These are phyloP conservation scores for Talaromyces sp. DNA, from an alignment of 2,329 filamentous ascomycete genomes.

Conservation along the genomic window DNA sequence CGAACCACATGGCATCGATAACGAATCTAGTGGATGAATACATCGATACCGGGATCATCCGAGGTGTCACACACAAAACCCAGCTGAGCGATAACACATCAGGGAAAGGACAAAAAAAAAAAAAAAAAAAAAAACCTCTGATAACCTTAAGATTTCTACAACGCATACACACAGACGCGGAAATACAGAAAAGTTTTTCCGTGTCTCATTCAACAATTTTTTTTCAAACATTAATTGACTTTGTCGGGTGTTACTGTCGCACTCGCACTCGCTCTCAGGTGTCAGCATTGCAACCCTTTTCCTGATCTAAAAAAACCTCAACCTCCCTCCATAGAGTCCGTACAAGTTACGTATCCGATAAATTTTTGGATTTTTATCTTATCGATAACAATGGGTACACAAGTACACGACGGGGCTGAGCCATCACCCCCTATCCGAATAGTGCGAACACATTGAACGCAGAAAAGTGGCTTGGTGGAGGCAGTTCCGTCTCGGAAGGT, in stretches of 20 bases:
- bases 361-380: neutral
- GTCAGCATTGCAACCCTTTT: neutral
- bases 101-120: no score
- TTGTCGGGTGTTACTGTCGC: conserved; percentile 1
- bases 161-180: neutral
- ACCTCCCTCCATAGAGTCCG: neutral
- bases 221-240: neutral
- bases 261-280: no score
- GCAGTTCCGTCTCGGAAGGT: neutral
- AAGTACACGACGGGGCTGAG: neutral
- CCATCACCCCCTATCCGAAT: neutral
- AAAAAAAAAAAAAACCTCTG: neutral
- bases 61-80: neutral
- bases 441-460: neutral
- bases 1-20: neutral
- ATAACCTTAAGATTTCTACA: neutral
- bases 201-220: neutral
- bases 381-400: neutral
- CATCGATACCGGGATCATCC: conserved; percentile 9
- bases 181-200: neutral
- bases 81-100: neutral
- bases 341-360: neutral
- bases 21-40: neutral
- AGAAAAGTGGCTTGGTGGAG: neutral
- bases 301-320: neutral